Evolutionary conservation across 2,329 filamentous ascomycete species (phyloP), one percentile per base, ranked within the genome.

Genomic region (Nannizzia gypsea): DNA sequence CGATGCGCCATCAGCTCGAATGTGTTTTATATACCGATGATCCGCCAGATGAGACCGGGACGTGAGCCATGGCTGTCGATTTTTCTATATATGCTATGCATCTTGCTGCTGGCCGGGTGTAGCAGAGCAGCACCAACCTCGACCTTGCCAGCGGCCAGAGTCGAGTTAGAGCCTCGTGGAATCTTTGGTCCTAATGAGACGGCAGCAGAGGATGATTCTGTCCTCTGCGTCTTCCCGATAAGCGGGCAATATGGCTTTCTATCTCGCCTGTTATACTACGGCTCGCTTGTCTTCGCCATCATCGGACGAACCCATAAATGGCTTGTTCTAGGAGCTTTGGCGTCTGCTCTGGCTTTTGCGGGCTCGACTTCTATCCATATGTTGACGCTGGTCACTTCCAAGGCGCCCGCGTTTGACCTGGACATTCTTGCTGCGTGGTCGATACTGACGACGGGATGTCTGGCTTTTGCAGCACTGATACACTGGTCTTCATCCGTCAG

Each of bases 291-390:
- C 20, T 65, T 68, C 50, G 66, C 66, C 17, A 67, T 70, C 56
- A 63, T 69, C 52, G 66, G 66, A 24, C 63, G 64, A 8, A 62
- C 62, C n/a, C 64, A 64, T n/a, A 64, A 63, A 64, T 70, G 67
- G 67, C 65, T 70, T 44, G 64, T 68, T 55, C 63, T 67, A 22
- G 67, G 67, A 11, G 68, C 67, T 42, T 64, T 69, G 40, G 67
- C 66, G 13, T 67, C 66, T 52, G 68, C 67, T 1, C 59, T 70
- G 42, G 65, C 66, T 11, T 70, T 68, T 44, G 64, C 67, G 2
- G 67, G 66, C 3, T 63, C 65, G 3, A 60, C 67, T n/a, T 62
- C 68, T 13, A 66, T 70, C 3, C 68, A 70, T 44, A 63, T 66
- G 59, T 64, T 68, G 59, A 61, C 65, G 9, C 63, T 68, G 3